phyloP scores from a whole-genome alignment of 192 early-diverging fungal genomes.

The Backusella psychrophila region DNA sequence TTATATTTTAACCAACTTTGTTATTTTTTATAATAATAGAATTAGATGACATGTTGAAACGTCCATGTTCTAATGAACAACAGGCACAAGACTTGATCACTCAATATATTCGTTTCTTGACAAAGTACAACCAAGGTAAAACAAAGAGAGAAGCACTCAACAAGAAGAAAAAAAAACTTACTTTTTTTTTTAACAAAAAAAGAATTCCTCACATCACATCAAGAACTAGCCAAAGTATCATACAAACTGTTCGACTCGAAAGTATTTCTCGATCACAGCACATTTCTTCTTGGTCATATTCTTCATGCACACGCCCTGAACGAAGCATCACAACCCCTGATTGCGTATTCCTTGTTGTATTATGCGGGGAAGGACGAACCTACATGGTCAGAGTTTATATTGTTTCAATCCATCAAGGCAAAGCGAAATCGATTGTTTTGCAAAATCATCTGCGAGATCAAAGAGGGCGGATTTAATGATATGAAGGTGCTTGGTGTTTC shows the following conservation, averaged over 20 bases:
- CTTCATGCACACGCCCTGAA: constrained; percentile 27
- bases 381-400: constrained; percentile 42
- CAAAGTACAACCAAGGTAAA: constrained; percentile 30
- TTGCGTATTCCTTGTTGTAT: constrained; percentile 44
- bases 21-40: constrained; percentile 18
- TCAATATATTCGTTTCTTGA: constrained; percentile 31
- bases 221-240: constrained; percentile 40
- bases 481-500: constrained; percentile 41
- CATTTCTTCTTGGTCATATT: constrained; percentile 29
- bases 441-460: constrained; percentile 51
- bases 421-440: constrained; percentile 35
- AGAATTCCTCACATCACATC: constrained; percentile 40
- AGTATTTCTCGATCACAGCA: constrained; percentile 38
- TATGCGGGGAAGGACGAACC: constrained; percentile 47
- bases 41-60: constrained; percentile 28
- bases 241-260: constrained; percentile 53
- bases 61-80: constrained; percentile 4
- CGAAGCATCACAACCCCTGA: constrained; percentile 32
- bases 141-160: background rate
- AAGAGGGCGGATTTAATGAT: constrained; percentile 10
- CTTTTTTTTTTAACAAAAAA: constrained; percentile 23
- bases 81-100: constrained; percentile 15
- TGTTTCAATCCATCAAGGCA: background rate
- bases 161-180: background rate
- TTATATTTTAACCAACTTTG: background rate